These are phyloP conservation scores for Phytopythium helicoides DNA, from an alignment of 352 stramenopile species.

Conservation along the genomic window DNA sequence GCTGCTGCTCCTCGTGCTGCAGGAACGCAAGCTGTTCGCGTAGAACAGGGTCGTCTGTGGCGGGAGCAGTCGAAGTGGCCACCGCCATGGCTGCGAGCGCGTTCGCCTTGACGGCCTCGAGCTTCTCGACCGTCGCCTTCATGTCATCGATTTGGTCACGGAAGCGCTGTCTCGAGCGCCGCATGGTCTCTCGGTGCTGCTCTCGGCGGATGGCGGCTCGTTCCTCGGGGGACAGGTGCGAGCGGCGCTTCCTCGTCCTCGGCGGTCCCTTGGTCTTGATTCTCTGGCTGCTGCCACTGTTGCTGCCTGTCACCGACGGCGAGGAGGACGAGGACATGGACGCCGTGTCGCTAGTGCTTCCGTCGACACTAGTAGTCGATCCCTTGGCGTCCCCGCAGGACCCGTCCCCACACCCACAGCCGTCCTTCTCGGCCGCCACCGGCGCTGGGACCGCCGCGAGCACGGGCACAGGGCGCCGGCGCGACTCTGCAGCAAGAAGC, in stretches of 20 bases:
- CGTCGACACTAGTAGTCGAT: too few relatives aligned
- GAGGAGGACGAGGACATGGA: slow-evolving; percentile 2
- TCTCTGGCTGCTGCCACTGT: not conserved
- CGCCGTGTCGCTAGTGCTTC: slow-evolving; percentile 2
- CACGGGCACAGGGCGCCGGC: not conserved
- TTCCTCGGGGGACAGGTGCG: slow-evolving; percentile 16
- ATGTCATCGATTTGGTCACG: slow-evolving; percentile 27
- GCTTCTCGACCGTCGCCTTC: slow-evolving; percentile 21
- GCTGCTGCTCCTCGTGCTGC: slow-evolving; percentile 20
- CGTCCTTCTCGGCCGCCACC: not conserved
- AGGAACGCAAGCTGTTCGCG: slow-evolving; percentile 20
- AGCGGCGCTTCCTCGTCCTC: slow-evolving; percentile 6
- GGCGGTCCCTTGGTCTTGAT: not conserved
- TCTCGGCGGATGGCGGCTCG: slow-evolving; percentile 15
- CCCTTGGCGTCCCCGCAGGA: too few relatives aligned
- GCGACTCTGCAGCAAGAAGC: not conserved
- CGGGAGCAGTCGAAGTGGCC: not conserved
- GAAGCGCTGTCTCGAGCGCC: slow-evolving; percentile 30
- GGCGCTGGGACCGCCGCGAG: not conserved
- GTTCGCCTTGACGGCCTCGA: slow-evolving; percentile 17
- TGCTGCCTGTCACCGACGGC: not conserved
- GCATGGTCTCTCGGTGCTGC: slow-evolving; percentile 34
- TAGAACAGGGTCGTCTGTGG: slow-evolving; percentile 2
- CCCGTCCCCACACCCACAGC: too few relatives aligned
- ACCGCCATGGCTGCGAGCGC: slow-evolving; percentile 8